These are phyloP conservation scores for Suhomyces sp. DNA, from an alignment of 805 yeast genomes.

Conservation along the genomic window DNA sequence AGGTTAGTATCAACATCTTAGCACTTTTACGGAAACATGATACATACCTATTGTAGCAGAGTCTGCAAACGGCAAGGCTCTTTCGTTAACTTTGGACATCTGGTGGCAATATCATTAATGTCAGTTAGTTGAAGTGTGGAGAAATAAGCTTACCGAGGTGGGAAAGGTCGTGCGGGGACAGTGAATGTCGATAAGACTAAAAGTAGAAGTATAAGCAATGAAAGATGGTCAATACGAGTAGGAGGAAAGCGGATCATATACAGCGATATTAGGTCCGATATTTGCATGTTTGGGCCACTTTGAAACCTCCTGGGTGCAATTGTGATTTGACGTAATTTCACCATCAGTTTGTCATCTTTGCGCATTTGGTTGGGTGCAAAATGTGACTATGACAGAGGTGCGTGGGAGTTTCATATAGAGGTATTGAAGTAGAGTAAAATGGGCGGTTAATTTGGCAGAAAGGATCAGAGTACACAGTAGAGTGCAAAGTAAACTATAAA, in stretches of 20 bases:
- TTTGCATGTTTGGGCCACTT: not conserved
- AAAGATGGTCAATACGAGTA: not conserved
- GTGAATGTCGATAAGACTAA: not conserved
- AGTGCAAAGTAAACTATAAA: too few relatives aligned
- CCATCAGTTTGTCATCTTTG: not conserved
- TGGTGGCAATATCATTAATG: not conserved
- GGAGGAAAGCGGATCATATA: not conserved
- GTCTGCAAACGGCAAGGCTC: slow-evolving; percentile 63
- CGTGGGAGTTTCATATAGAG: too few relatives aligned
- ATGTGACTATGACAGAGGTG: not conserved
- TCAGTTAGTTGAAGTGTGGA: not conserved
- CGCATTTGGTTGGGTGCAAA: not conserved
- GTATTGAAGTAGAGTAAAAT: too few relatives aligned
- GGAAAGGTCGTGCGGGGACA: not conserved
- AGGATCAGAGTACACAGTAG: too few relatives aligned
- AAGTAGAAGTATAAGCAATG: too few relatives aligned
- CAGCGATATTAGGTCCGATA: not conserved
- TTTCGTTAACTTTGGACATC: slow-evolving; percentile 8
- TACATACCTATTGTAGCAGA: slow-evolving; percentile 80
- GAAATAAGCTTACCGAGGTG: not conserved
- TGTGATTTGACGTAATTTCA: too few relatives aligned
- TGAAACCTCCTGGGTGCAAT: not conserved
- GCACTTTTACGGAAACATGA: not conserved
- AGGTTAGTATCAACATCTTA: slow-evolving; percentile 20
- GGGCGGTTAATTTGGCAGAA: too few relatives aligned